Conservation (phyloP, 2,329 filamentous ascomycete species). For the Hirsutella rhossiliensis region DNA sequence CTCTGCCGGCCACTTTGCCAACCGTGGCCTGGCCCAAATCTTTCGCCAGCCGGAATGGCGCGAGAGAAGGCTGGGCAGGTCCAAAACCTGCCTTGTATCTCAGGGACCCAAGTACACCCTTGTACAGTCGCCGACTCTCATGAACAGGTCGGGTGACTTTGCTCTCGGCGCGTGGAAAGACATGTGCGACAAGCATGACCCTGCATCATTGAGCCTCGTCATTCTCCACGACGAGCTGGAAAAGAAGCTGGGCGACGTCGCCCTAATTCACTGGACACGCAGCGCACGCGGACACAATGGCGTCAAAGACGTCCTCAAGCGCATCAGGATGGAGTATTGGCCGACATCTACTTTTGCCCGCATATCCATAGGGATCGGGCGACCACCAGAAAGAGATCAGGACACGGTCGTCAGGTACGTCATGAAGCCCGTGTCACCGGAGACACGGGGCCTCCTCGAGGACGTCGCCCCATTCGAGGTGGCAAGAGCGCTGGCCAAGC, state of each 20-base stretch:
- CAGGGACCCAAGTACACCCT: constrained; percentile 46
- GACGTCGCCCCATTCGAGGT: constrained; percentile 39
- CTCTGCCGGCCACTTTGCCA: constrained; percentile 72
- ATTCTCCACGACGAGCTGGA: constrained; percentile 88
- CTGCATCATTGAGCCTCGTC: constrained; percentile 41
- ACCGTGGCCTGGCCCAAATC: constrained; percentile 44
- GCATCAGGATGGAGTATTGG: constrained; percentile 30
- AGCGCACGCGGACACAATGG: constrained; percentile 66
- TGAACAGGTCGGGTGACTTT: constrained; percentile 75
- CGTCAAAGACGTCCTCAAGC: constrained; percentile 51
- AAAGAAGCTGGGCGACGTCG: constrained; percentile 53
- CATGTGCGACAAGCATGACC: constrained; percentile 28
- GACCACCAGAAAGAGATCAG: constrained; percentile 57
- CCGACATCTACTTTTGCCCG: constrained; percentile 35
- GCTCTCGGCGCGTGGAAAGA: constrained; percentile 54
- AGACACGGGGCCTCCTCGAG: constrained; percentile 39
- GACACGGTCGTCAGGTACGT: constrained; percentile 67
- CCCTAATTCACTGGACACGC: constrained; percentile 46
- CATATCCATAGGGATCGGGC: constrained; percentile 78
- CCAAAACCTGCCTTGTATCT: constrained; percentile 35
- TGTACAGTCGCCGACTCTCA: constrained; percentile 62
- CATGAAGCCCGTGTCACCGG: constrained; percentile 49
- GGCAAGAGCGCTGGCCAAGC: constrained; percentile 33
- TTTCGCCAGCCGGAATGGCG: constrained; percentile 35
- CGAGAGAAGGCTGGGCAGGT: constrained; percentile 32